Evolutionary conservation across 805 yeast genomes (phyloP), one percentile per base, ranked within the genome.

Genomic region (Yarrowia sp.): DNA sequence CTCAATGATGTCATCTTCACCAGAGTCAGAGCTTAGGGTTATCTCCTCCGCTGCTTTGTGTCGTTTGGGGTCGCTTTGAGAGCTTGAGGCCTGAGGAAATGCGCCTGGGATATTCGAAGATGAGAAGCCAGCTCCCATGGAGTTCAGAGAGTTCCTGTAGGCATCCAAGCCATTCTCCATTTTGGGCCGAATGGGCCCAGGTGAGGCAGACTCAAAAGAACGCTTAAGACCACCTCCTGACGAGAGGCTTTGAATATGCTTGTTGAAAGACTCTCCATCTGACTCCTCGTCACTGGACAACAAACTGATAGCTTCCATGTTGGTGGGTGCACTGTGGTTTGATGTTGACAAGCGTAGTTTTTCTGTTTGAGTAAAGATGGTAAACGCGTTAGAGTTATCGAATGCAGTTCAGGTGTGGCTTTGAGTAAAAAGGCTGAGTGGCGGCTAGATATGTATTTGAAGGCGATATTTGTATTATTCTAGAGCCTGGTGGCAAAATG

Each of bases 201-300:
- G 54, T 2, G 38, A 30, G 6, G 38, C 38, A 3, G 38, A 32
- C 24, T 48, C 54, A 8, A 32, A 48, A 11, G 54, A 9, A 4
- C 54, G 54, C 38, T 48, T 48, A 14, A 46, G n/a, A 7, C 28
- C 6, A 17, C 26, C 26, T 16, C 54, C 54, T 4, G 38, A 26
- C 21, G 51, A 28, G 14, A 30, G 24, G 38, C 9, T 14, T 10
- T 48, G 36, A 14, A 48, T 12, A 12, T 35, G 46, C 30, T 21
- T 17, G 46, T 54, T 36, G 46, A 38, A 54, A 10, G 46, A 35
- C 61, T 51, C 61, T 32, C 46, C 61, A 6, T 54, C 61, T 4
- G 46, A 36, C 26, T 54, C 61, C 35, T 54, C 61, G 35, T 54
- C 61, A 26, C 46, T 54, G 17, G 61, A 54, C 46, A 54, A 38